These are phyloP conservation scores for Strobilomyces dryophilus DNA, from an alignment of 768 basidiomycete species.

Conservation along the genomic window DNA sequence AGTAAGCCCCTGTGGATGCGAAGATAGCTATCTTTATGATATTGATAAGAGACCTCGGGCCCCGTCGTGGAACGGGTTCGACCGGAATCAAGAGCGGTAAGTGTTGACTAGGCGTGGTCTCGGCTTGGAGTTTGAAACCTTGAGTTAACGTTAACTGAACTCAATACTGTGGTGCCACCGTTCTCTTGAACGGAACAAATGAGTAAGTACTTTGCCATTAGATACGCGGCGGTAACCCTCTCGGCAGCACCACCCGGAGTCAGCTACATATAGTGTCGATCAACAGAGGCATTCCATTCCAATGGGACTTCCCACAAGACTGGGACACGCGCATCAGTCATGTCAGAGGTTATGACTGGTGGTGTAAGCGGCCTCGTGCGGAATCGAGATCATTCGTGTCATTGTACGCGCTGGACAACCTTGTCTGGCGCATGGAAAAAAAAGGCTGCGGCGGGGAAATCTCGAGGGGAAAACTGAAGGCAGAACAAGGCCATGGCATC, in stretches of 20 bases:
- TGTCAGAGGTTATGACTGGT: slow-evolving; percentile 1
- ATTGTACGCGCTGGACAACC: slow-evolving; percentile 17
- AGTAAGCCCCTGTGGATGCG: neutral
- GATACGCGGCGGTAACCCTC: neutral
- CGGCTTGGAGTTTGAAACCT: slow-evolving; percentile 5
- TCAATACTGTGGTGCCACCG: neutral
- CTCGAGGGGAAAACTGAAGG: slow-evolving; percentile 17
- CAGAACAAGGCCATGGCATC: slow-evolving; percentile 24
- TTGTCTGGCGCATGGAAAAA: slow-evolving; percentile 8
- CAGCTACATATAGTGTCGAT: slow-evolving; percentile 7
- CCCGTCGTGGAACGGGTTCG: slow-evolving; percentile 4
- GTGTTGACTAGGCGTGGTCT: neutral
- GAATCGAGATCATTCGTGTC: slow-evolving; percentile 8
- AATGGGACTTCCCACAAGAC: slow-evolving; percentile 18
- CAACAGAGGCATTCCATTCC: slow-evolving; percentile 22
- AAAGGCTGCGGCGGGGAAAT: neutral
- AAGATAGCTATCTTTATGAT: neutral
- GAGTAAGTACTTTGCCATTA: neutral
- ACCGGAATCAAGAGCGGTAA: neutral
- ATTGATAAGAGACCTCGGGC: slow-evolving; percentile 3
- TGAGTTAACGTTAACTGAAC: slow-evolving; percentile 5
- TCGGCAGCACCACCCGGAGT: slow-evolving; percentile 6
- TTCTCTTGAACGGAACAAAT: neutral
- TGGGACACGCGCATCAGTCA: slow-evolving; percentile 21
- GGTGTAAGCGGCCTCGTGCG: slow-evolving; percentile 16